Evolutionary conservation across 495 filamentous ascomycete genomes (phyloP).

Genomic region (Filosporella fistucella): DNA sequence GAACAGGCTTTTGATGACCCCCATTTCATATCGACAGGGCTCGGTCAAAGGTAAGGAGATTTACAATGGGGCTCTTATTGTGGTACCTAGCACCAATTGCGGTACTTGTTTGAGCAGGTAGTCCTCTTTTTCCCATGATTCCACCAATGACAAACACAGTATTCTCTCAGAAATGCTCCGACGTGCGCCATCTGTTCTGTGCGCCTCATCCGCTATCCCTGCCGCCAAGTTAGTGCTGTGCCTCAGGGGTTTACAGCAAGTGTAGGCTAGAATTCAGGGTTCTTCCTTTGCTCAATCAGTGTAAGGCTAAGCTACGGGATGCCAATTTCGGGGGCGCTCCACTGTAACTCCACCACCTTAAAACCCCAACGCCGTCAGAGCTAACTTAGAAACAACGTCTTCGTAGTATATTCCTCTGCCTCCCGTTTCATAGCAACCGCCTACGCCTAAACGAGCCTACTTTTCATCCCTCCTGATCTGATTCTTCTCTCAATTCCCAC

Average conservation of each 20-base stretch:
- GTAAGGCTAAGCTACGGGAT: not conserved
- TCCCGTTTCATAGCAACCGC: constrained; percentile 5
- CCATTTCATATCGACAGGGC: no score
- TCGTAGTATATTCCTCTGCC: not conserved
- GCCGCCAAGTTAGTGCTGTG: not conserved
- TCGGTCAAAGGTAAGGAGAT: no score
- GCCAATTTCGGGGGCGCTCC: not conserved
- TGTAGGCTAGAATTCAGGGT: no score
- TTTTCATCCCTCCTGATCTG: not conserved
- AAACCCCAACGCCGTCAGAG: not conserved
- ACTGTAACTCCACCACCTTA: not conserved
- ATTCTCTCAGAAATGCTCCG: no score
- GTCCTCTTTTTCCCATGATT: no score
- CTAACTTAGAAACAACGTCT: constrained; percentile 5
- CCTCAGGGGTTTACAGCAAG: no score
- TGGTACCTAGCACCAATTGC: no score
- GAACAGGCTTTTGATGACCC: no score
- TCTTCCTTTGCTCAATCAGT: not conserved
- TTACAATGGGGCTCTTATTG: no score
- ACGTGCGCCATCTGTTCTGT: not conserved
- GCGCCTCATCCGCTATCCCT: not conserved
- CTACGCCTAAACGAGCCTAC: no score
- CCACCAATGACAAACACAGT: no score
- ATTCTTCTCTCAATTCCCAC: not conserved
- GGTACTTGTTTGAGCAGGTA: no score